A percentile compares a stretch with the other conserved stretches of the same genome.
phyloP scores from a whole-genome alignment of 2,329 filamentous ascomycete genomes.

The Penicillium sp. region DNA sequence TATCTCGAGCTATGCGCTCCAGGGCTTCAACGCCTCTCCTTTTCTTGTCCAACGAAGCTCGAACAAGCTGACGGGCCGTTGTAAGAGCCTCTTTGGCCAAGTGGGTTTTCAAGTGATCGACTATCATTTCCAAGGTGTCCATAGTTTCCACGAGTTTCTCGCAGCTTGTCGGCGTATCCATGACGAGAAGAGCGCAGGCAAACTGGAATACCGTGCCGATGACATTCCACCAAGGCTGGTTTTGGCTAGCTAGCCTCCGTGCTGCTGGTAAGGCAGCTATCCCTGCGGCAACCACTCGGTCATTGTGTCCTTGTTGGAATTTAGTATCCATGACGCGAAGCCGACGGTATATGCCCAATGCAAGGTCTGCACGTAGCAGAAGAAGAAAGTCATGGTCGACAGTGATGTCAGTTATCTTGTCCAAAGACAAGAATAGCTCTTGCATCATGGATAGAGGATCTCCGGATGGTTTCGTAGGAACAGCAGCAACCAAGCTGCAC shows the following conservation, averaged over 20 bases:
- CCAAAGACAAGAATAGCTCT: constrained; percentile 9
- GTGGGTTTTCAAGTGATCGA: constrained; percentile 29
- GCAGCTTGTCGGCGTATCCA: constrained; percentile 38
- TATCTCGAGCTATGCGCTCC: constrained; percentile 9
- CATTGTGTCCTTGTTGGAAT: constrained; percentile 36
- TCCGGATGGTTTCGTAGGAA: constrained; percentile 4
- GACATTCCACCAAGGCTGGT: constrained; percentile 44
- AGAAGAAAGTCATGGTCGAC: constrained; percentile 31
- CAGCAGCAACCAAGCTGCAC: constrained; percentile 12
- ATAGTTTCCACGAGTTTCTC: constrained; percentile 35
- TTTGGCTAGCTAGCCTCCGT: constrained; percentile 30
- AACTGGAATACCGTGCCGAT: constrained; percentile 43
- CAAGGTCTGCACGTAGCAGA: constrained; percentile 28
- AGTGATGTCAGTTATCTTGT: constrained; percentile 7
- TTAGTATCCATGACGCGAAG: constrained; percentile 39
- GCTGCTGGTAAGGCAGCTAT: constrained; percentile 34
- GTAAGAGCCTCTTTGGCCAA: constrained; percentile 14
- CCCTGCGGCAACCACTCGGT: constrained; percentile 35
- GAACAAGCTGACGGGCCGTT: constrained; percentile 14
- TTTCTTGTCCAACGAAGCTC: constrained; percentile 15
- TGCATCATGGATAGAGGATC: constrained; percentile 5
- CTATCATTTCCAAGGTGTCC: constrained; percentile 38
- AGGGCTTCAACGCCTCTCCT: constrained; percentile 12
- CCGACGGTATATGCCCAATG: constrained; percentile 38
- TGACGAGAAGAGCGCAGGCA: constrained; percentile 40